A percentile compares a stretch with the other conserved stretches of the same genome.
Evolutionary conservation across 805 yeast genomes (phyloP).

Genomic region (Pichia heedii): DNA sequence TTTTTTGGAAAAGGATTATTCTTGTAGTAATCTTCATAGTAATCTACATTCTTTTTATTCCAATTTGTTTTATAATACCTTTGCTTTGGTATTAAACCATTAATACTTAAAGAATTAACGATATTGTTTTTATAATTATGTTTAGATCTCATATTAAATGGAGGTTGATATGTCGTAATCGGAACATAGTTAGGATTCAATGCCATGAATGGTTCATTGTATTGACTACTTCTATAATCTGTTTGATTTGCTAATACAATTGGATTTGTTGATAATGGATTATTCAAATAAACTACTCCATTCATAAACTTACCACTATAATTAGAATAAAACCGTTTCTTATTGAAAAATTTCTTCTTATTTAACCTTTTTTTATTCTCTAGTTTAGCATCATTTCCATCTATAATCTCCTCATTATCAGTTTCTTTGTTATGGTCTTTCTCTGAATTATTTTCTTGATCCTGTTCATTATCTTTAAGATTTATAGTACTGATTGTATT

Average conservation of each 20-base stretch:
- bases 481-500: no score
- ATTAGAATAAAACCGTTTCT: not conserved
- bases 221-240: not conserved
- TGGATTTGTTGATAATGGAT: not conserved
- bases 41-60: not conserved
- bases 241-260: not conserved
- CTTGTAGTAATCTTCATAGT: not conserved
- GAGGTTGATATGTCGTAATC: not conserved
- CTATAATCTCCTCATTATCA: not conserved
- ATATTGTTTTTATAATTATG: not conserved
- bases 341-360: not conserved
- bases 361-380: not conserved
- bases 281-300: not conserved
- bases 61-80: not conserved
- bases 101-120: not conserved
- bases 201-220: not conserved
- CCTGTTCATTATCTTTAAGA: no score
- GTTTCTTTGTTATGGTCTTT: no score
- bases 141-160: not conserved
- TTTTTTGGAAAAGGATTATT: conserved; percentile 9
- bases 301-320: not conserved
- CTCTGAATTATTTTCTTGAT: no score
- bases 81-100: not conserved
- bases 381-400: not conserved
- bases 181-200: not conserved